These are phyloP conservation scores for Trametes cubensis DNA, from an alignment of 768 basidiomycete genomes.

Conservation along the genomic window DNA sequence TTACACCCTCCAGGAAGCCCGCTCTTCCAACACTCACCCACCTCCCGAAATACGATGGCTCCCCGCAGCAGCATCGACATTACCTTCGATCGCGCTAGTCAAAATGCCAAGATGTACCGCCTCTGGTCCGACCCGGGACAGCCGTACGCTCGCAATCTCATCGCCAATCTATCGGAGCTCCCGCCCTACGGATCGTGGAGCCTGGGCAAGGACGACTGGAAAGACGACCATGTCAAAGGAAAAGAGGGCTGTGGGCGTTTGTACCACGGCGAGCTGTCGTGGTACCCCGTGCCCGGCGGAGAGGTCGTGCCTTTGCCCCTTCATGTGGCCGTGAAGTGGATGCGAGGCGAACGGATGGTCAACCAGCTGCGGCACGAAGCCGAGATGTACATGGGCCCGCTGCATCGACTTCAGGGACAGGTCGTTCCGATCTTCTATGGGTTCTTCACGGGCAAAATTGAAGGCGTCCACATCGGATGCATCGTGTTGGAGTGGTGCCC, in stretches of 20 bases:
- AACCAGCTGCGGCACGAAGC: conserved; percentile 38
- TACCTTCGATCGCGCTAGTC: conserved; percentile 12
- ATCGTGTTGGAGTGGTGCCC: conserved; percentile 45
- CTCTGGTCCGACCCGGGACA: background rate
- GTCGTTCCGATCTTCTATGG: conserved; percentile 45
- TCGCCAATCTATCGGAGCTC: conserved; percentile 3
- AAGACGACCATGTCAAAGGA: conserved; percentile 5
- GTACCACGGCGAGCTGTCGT: conserved; percentile 16
- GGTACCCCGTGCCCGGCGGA: background rate
- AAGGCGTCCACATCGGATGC: conserved; percentile 35
- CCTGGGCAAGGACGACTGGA: conserved; percentile 6
- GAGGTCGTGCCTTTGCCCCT: background rate
- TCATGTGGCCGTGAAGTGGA: conserved; percentile 41
- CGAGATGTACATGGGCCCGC: conserved; percentile 37
- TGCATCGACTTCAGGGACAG: conserved; percentile 40
- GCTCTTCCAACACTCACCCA: background rate
- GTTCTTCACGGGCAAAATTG: conserved; percentile 36
- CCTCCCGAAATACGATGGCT: background rate
- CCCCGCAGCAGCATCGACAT: conserved; percentile 15
- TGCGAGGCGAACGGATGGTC: conserved; percentile 31
- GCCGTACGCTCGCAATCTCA: background rate
- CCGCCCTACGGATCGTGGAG: conserved; percentile 5
- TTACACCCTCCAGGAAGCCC: background rate
- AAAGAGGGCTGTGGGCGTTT: conserved; percentile 4
- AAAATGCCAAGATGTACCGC: conserved; percentile 12